Evolutionary conservation across 163 green algal species (phyloP), one percentile per base, ranked within the genome.

Genomic region (Trebouxia gelatinosa): DNA sequence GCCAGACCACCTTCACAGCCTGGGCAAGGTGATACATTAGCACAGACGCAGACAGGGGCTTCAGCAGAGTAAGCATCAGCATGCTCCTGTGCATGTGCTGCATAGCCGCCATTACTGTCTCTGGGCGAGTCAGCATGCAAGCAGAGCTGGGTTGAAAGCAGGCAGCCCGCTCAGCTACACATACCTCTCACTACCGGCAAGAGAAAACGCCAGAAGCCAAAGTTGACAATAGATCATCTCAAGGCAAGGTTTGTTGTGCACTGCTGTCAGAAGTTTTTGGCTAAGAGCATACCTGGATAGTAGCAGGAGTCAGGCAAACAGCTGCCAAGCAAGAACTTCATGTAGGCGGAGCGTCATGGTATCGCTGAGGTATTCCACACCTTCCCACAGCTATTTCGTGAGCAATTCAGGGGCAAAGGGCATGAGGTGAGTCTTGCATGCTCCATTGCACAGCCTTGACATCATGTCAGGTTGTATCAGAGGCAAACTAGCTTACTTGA

Each of bases 141-240:
- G n/a, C n/a, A n/a, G n/a, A n/a, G n/a, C n/a, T n/a, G n/a, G n/a
- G n/a, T n/a, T n/a, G n/a, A n/a, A n/a, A n/a, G n/a, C n/a, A n/a
- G n/a, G n/a, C n/a, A n/a, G n/a, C n/a, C 29, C 13, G 29, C 26
- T 54, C 59, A 74, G 40, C 75, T 50, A 35, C 29, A 57, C 34
- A 39, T 67, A 11, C 64, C 75, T 29, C 5, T 40, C 32, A 21
- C 38, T 23, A n/a, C 46, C 26, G 34, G 40, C 32, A 75, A 81
- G 46, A 50, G 40, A 31, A 70, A 67, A 13, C 31, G 57, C 19
- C 71, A 82, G 58, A 85, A 81, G 80, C 64, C 40, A 16, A 90
- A 90, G 79, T 38, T 90, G 16, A 87, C 82, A 1, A 70, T 88
- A 23, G 86, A 89, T 1, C 31, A 81, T 29, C 74, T 90, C 43